Percentiles rank a stretch among this genome's conserved stretches.
These are phyloP conservation scores for Solanum hybrid DNA, from an alignment of 305 asterid genomes.

Conservation along the genomic window DNA sequence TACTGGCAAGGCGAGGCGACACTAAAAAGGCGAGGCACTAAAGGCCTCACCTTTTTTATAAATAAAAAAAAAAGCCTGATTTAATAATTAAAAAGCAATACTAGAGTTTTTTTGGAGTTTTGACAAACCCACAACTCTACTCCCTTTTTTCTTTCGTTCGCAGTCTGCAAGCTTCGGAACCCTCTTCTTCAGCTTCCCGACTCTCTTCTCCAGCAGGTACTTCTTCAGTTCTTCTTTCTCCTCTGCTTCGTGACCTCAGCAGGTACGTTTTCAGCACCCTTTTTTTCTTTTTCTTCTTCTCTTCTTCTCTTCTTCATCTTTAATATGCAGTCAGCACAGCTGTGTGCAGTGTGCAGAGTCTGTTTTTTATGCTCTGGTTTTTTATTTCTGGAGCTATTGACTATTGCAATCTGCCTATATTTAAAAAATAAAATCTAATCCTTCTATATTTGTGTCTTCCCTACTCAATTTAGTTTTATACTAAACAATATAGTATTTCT, in stretches of 20 bases:
- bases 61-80: not conserved
- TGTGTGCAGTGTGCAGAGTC: not conserved
- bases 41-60: not conserved
- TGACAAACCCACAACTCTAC: not conserved
- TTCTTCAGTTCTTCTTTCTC: not conserved
- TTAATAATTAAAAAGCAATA: not conserved
- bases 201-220: not conserved
- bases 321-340: not conserved
- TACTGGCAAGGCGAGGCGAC: not conserved
- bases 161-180: not conserved
- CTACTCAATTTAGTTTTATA: not conserved
- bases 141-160: not conserved
- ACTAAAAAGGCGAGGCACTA: not conserved
- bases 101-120: not conserved
- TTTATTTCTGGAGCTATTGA: not conserved
- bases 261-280: not conserved
- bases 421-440: not conserved
- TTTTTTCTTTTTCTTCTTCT: not conserved
- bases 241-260: not conserved
- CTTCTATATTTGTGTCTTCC: not conserved
- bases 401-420: not conserved
- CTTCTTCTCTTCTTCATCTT: not conserved
- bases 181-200: not conserved
- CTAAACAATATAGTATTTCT: not conserved
- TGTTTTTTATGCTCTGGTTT: not conserved